Percentiles rank a stretch among this genome's conserved stretches.
Evolutionary conservation across 805 yeast genomes (phyloP).

Genomic region (Yarrowia porcina): DNA sequence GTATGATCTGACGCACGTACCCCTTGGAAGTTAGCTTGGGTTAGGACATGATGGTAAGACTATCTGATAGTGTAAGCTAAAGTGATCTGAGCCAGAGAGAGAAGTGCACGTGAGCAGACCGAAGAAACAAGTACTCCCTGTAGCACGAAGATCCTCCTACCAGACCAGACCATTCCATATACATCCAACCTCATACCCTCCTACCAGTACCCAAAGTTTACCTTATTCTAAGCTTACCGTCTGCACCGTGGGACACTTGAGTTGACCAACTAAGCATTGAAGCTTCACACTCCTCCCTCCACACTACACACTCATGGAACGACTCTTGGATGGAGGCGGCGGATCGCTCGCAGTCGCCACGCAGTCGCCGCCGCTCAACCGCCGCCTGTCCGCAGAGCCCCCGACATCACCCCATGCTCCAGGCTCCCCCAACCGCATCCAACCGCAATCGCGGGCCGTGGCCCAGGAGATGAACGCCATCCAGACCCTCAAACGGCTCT

Average conservation of each 20-base stretch:
- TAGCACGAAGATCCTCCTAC: no score
- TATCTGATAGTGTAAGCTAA: no score
- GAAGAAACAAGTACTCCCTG: no score
- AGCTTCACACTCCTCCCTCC: background rate
- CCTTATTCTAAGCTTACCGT: conserved; percentile 7
- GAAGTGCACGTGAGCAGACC: no score
- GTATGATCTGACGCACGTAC: background rate
- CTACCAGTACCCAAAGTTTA: background rate
- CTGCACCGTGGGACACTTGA: background rate
- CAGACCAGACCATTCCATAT: no score
- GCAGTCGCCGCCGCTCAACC: conserved; percentile 16
- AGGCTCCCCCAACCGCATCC: conserved; percentile 23
- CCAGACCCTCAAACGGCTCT: conserved; percentile 43
- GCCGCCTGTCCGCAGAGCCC: background rate
- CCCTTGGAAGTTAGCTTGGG: background rate
- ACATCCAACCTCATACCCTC: no score
- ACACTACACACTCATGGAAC: conserved; percentile 12
- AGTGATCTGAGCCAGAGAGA: no score
- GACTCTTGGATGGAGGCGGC: conserved; percentile 24
- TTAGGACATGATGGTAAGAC: no score
- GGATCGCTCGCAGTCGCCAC: conserved; percentile 15
- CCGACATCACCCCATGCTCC: background rate
- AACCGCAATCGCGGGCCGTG: conserved; percentile 36
- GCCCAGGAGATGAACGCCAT: conserved; percentile 44
- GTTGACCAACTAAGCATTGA: background rate